Percentiles rank a stretch among this genome's conserved stretches.
Conservation (phyloP, 2,329 filamentous ascomycete species). For the Epichloe gansuensis region DNA sequence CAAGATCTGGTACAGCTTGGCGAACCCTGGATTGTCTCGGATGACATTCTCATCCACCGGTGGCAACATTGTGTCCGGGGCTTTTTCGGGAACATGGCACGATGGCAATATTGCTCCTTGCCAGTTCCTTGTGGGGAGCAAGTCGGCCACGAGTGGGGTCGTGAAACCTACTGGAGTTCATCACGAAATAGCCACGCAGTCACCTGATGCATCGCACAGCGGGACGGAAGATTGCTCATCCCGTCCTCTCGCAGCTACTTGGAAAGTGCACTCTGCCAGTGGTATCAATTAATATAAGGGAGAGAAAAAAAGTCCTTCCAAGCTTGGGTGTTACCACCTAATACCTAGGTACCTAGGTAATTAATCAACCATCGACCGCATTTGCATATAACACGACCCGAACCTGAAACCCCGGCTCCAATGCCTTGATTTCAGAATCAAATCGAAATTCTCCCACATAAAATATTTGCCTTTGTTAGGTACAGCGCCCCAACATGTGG, state of each 20-base stretch:
- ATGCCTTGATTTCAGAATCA: neutral
- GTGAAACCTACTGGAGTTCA: neutral
- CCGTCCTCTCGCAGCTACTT: neutral
- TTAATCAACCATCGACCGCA: neutral
- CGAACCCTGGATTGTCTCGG: constrained; percentile 46
- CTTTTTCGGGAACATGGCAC: neutral
- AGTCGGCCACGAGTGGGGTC: neutral
- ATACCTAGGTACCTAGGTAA: neutral
- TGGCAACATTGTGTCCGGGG: constrained; percentile 35
- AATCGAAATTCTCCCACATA: neutral
- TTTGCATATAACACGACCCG: neutral
- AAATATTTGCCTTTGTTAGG: neutral
- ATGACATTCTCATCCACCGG: constrained; percentile 44
- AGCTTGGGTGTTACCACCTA: neutral
- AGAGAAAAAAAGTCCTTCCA: neutral
- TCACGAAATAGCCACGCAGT: constrained; percentile 22
- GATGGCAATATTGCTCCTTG: neutral
- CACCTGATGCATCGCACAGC: constrained; percentile 18
- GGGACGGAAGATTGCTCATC: constrained; percentile 7
- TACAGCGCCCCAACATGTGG: neutral
- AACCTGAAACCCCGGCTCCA: neutral
- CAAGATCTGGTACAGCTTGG: constrained; percentile 43
- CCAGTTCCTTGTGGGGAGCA: neutral
- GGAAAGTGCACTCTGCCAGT: too few species aligned
- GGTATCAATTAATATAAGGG: too few species aligned